These are phyloP conservation scores for Stromatinia cepivora DNA, from an alignment of 2,329 filamentous ascomycete genomes.

Conservation along the genomic window DNA sequence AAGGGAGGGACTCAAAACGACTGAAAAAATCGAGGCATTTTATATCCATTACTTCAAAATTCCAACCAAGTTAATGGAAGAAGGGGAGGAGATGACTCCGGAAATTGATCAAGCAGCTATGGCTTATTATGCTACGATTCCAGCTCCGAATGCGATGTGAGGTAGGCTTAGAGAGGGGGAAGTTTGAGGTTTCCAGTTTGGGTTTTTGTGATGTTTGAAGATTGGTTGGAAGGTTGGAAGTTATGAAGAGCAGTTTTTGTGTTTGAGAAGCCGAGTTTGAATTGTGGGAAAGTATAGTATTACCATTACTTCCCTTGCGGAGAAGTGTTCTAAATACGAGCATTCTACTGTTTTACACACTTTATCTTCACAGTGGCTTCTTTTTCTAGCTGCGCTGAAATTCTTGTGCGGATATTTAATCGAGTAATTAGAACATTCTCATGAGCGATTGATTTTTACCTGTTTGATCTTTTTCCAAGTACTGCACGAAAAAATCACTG, in stretches of 20 bases:
- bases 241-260: too few species aligned
- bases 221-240: neutral
- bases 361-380: too few species aligned
- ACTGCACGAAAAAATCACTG: neutral
- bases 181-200: neutral
- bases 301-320: too few species aligned
- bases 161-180: too few species aligned
- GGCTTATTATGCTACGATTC: constrained; percentile 24
- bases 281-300: too few species aligned
- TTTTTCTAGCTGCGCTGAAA: too few species aligned
- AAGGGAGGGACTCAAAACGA: neutral
- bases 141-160: neutral
- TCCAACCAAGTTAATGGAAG: constrained; percentile 6
- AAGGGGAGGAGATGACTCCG: constrained; percentile 16
- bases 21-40: constrained; percentile 9
- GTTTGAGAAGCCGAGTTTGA: too few species aligned
- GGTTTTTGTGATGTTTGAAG: too few species aligned
- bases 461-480: neutral
- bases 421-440: neutral
- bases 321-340: too few species aligned
- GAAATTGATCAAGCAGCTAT: constrained; percentile 19
- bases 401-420: neutral
- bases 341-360: too few species aligned
- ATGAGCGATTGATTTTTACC: neutral
- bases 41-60: constrained; percentile 24